These are phyloP conservation scores for Alternaria triticina DNA, from an alignment of 2,329 filamentous ascomycete genomes.

Conservation along the genomic window DNA sequence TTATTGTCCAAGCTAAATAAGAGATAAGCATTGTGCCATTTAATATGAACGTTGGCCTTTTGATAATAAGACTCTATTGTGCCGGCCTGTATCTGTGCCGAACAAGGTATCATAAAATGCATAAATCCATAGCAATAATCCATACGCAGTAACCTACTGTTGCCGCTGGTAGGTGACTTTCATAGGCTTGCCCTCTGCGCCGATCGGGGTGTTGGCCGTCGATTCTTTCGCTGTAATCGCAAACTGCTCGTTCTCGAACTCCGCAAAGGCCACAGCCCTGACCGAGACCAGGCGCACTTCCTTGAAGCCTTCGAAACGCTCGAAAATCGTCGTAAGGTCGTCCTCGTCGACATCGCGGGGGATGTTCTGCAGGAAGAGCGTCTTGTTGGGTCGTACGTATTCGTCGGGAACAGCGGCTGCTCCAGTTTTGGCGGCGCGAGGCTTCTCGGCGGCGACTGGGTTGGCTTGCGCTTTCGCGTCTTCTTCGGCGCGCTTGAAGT, in stretches of 20 bases:
- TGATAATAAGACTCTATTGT: conserved; percentile 16
- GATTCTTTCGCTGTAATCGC: conserved; percentile 95
- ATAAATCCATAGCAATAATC: conserved; percentile 30
- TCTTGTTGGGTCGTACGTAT: conserved; percentile 96
- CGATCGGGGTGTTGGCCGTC: conserved; percentile 82
- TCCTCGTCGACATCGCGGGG: conserved; percentile 87
- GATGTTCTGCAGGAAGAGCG: conserved; percentile 90
- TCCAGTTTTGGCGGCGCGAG: conserved; percentile 72
- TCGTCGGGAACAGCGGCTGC: conserved; percentile 89
- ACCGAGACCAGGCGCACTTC: conserved; percentile 91
- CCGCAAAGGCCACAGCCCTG: conserved; percentile 91
- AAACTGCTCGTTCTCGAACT: conserved; percentile 89
- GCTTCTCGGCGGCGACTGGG: conserved; percentile 58
- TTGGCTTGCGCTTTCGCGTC: conserved; percentile 79
- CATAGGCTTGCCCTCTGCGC: conserved; percentile 75
- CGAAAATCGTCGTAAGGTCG: conserved; percentile 79
- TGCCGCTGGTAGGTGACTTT: conserved; percentile 95
- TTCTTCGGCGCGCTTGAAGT: conserved; percentile 81
- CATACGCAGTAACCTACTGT: conserved; percentile 58
- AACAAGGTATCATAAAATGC: conserved; percentile 28
- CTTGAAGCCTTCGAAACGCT: conserved; percentile 89
- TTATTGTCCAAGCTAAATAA: neutral
- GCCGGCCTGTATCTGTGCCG: conserved; percentile 10
- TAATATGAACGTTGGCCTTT: conserved; percentile 10
- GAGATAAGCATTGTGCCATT: conserved; percentile 17